Evolutionary conservation across 345 rosid genomes (phyloP).

Genomic region (Salix viminalis): DNA sequence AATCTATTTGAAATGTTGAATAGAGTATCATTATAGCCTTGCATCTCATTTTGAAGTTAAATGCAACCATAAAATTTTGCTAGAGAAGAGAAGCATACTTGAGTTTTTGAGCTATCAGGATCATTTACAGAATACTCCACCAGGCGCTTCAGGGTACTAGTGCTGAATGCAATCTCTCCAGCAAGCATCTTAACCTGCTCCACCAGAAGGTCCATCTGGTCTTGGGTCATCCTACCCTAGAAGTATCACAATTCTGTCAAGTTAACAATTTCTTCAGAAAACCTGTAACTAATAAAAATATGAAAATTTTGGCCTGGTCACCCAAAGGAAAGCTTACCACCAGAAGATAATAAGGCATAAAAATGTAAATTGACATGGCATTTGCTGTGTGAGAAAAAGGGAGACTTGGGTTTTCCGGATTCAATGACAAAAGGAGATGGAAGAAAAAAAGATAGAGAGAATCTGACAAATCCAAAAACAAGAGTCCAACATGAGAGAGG

Average conservation of each 20-base stretch:
- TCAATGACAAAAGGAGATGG: background rate
- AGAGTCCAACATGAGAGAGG: background rate
- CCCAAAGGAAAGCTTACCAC: background rate
- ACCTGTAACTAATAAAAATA: background rate
- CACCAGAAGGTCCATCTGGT: slow-evolving; percentile 93
- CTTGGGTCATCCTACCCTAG: slow-evolving; percentile 74
- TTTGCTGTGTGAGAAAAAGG: background rate
- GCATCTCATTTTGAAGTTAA: background rate
- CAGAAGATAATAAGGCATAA: background rate
- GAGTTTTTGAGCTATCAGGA: slow-evolving; percentile 76
- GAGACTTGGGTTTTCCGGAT: background rate
- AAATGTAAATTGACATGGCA: background rate
- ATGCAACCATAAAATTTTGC: background rate
- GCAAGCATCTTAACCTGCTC: slow-evolving; percentile 99
- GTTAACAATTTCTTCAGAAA: background rate
- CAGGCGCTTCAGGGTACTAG: slow-evolving; percentile 91
- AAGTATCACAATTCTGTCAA: slow-evolving; percentile 4
- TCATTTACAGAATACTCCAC: slow-evolving; percentile 83
- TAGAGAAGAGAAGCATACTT: slow-evolving; percentile 37
- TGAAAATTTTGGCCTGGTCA: background rate
- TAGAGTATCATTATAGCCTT: background rate
- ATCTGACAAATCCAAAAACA: background rate
- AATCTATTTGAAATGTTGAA: background rate
- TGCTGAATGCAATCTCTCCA: slow-evolving; percentile 91
- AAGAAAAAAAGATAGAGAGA: no score